Base-by-base conservation (phyloP, 1,284 basidiomycete species). In the Ustanciosporium gigantosporum region DNA sequence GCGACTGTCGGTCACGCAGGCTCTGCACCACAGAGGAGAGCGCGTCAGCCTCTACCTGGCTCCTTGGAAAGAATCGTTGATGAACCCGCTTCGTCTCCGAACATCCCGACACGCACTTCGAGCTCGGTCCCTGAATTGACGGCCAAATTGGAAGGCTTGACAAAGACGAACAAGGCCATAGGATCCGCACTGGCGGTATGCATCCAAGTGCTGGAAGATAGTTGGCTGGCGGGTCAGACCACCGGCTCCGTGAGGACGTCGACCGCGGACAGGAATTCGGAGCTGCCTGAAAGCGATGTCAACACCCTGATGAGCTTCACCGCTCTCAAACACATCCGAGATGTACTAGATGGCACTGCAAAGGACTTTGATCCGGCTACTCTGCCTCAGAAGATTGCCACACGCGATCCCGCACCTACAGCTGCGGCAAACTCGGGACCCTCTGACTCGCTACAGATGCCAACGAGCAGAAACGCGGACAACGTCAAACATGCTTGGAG, bases 271-370 rank as follows among this genome's bases (percentile, higher is more conserved):
- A n/a, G n/a, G n/a, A n/a, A 51, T 17, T 21, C 47, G 13, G 47
- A 44, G 17, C 44, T n/a, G n/a, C 27, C 27, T 29, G 27, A 57
- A 31, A 43, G 20, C 39, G 52, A 65, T 16, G 38, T 66, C 25
- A 40, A 56, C 36, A 56, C 60, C 15, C 38, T 71, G 11, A 66
- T 67, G 59, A 58, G 56, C 41, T 59, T 73, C 31, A 68, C 68
- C 8, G 58, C 70, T 6, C 53, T 73, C 27, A 73, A 73, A 36
- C 70, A 73, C 41, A 62, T 64, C 21, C 59, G 70, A 4, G 70
- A 73, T 35, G 70, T 73, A 3, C 66, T 73, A 15, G 36, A 49
- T 2, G 70, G 66, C 14, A 50, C 46, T 8, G 57, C 61, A 1
- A 31, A 27, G n/a, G 68, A 69, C 19, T 71, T 68, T 19, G 66